Evolutionary conservation across 2,329 filamentous ascomycete genomes (phyloP).

Genomic region (Cadophora luteo-olivacea): DNA sequence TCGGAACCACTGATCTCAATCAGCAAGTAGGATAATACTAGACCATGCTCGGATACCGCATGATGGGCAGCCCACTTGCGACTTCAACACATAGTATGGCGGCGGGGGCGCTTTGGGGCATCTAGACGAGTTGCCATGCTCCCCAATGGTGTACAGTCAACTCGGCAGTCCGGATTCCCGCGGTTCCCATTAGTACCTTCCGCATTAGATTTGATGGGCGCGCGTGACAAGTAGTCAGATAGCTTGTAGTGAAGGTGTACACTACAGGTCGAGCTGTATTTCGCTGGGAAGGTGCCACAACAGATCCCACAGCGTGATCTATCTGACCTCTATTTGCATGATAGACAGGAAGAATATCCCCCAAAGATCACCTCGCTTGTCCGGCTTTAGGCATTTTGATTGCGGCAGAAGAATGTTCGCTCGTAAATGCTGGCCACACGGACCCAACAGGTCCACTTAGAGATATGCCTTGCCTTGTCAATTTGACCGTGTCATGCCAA

Average conservation of each 20-base stretch:
- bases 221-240: not conserved
- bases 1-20: not conserved
- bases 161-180: not conserved
- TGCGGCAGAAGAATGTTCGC: not conserved
- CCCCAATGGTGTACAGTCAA: not conserved
- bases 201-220: not conserved
- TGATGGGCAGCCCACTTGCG: not conserved
- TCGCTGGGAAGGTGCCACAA: too few species aligned
- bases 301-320: too few species aligned
- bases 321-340: too few species aligned
- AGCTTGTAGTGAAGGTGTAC: not conserved
- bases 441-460: not conserved
- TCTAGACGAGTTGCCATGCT: not conserved
- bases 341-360: too few species aligned
- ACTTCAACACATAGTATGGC: not conserved
- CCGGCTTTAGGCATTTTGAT: not conserved
- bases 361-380: not conserved
- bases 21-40: not conserved
- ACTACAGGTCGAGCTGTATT: too few species aligned
- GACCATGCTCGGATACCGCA: not conserved
- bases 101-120: not conserved
- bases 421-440: not conserved
- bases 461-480: not conserved
- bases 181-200: not conserved
- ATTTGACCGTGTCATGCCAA: not conserved